These are phyloP conservation scores for Strobilomyces confusus DNA, from an alignment of 768 basidiomycete genomes.

Conservation along the genomic window DNA sequence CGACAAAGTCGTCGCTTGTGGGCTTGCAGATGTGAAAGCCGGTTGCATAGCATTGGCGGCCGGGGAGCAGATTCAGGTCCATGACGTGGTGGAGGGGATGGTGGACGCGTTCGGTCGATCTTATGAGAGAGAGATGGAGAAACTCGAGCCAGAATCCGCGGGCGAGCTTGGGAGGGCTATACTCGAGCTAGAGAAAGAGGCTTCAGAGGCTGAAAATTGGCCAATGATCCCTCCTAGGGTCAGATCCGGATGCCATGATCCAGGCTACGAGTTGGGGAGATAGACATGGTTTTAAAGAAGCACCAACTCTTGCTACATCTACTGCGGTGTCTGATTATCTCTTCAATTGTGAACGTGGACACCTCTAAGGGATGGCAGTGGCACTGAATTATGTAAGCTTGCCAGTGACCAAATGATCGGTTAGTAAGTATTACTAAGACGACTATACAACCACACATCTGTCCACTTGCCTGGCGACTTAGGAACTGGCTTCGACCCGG, in stretches of 20 bases:
- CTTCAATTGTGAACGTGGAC: too few relatives aligned
- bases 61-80: conserved; percentile 38
- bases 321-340: too few relatives aligned
- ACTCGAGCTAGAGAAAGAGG: conserved; percentile 43
- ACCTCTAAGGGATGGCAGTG: too few relatives aligned
- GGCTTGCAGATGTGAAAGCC: conserved; percentile 77
- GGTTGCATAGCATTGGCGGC: conserved; percentile 55
- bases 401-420: too few relatives aligned
- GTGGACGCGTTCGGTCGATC: conserved; percentile 43
- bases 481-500: background rate
- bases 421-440: too few relatives aligned
- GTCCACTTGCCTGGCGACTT: background rate
- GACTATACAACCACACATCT: background rate
- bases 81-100: conserved; percentile 50
- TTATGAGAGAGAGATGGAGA: conserved; percentile 47
- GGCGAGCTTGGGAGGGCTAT: conserved; percentile 50
- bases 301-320: too few relatives aligned
- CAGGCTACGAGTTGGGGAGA: too few relatives aligned
- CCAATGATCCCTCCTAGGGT: conserved; percentile 12
- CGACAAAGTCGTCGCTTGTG: conserved; percentile 84
- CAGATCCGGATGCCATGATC: too few relatives aligned
- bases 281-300: too few relatives aligned
- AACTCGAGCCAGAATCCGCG: conserved; percentile 39
- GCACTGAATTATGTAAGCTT: too few relatives aligned
- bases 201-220: conserved; percentile 42